Evolutionary conservation across 768 basidiomycete genomes (phyloP).

Genomic region (Auriscalpium microsporum): DNA sequence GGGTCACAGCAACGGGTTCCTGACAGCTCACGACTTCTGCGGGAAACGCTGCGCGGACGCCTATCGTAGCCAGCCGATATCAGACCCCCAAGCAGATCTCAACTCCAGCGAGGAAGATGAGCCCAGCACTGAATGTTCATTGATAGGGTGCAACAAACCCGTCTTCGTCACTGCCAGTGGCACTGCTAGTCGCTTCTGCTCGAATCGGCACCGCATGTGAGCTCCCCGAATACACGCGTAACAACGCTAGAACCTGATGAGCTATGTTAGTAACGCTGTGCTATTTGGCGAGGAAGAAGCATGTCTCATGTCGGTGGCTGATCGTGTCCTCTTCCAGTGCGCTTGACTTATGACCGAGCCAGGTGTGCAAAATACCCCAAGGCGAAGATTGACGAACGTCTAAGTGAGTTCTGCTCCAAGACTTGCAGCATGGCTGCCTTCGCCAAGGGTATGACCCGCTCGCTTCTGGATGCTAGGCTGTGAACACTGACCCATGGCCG

Average conservation of each 20-base stretch:
- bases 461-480: neutral
- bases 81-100: neutral
- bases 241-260: too few species aligned
- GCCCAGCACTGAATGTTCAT: neutral
- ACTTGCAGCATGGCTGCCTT: slow-evolving; percentile 10
- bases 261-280: slow-evolving; percentile 7
- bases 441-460: slow-evolving; percentile 2
- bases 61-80: neutral
- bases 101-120: neutral
- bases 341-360: neutral
- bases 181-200: slow-evolving; percentile 9
- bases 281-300: slow-evolving; percentile 4
- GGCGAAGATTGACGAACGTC: slow-evolving; percentile 9
- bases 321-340: neutral
- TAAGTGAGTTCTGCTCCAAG: slow-evolving; percentile 20
- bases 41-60: slow-evolving; percentile 13
- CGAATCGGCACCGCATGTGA: slow-evolving; percentile 12
- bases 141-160: slow-evolving; percentile 5
- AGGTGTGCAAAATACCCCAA: slow-evolving; percentile 17
- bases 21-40: slow-evolving; percentile 15
- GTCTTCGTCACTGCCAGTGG: slow-evolving; percentile 10
- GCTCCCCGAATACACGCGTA: neutral
- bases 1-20: neutral
- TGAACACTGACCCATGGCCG: neutral
- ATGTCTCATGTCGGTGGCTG: slow-evolving; percentile 12